Evolutionary conservation across 352 stramenopile species (phyloP).

Genomic region (Thalassiosira mediterranea): DNA sequence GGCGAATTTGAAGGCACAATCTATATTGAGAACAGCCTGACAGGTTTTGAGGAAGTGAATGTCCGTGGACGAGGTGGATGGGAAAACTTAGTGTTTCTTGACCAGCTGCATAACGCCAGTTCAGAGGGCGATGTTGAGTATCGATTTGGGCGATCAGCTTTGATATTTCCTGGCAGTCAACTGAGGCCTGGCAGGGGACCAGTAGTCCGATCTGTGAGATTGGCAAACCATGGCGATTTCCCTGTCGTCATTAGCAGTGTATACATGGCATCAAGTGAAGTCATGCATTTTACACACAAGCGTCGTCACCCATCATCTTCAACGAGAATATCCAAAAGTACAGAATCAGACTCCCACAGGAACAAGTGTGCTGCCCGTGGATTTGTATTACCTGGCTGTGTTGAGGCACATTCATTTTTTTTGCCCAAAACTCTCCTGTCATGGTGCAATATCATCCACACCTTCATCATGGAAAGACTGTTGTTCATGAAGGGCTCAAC

Average conservation of each 20-base stretch:
- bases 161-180: conserved; percentile 74
- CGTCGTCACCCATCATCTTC: conserved; percentile 34
- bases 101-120: conserved; percentile 28
- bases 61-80: conserved; percentile 63
- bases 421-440: conserved; percentile 15
- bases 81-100: conserved; percentile 77
- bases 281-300: conserved; percentile 57
- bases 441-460: conserved; percentile 20
- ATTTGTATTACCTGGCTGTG: conserved; percentile 51
- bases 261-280: conserved; percentile 59
- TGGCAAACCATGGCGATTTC: conserved; percentile 73
- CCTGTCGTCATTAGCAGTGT: conserved; percentile 52
- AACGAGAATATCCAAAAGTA: background rate
- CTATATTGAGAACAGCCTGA: conserved; percentile 82
- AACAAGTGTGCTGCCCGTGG: conserved; percentile 31
- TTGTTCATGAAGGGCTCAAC: background rate
- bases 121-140: conserved; percentile 75
- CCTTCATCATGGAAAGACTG: conserved; percentile 12
- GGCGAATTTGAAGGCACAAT: conserved; percentile 64
- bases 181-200: conserved; percentile 11
- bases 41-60: conserved; percentile 75
- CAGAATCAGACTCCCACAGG: background rate
- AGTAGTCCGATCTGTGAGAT: conserved; percentile 66
- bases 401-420: conserved; percentile 11
- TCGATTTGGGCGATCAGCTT: conserved; percentile 62